Evolutionary conservation across 805 yeast species (phyloP).

Genomic region (Metschnikowia cubensis): DNA sequence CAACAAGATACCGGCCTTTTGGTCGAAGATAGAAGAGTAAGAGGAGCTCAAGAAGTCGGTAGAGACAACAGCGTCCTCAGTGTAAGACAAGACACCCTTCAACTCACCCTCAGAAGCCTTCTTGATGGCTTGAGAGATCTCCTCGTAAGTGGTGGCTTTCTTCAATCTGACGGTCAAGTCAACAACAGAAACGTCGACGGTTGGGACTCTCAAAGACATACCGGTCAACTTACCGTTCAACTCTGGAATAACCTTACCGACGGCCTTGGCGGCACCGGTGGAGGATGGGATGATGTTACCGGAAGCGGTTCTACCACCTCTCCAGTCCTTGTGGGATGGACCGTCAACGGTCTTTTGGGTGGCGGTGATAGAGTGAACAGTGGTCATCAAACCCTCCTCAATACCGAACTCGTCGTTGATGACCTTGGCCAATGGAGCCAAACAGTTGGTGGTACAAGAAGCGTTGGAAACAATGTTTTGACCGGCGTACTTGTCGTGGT

Average conservation of each 20-base stretch:
- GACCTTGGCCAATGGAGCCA: constrained; percentile 92
- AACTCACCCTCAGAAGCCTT: constrained; percentile 72
- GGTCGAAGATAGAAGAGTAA: constrained; percentile 86
- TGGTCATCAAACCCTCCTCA: constrained; percentile 92
- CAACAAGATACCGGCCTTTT: constrained; percentile 84
- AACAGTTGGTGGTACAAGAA: constrained; percentile 93
- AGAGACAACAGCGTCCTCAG: constrained; percentile 89
- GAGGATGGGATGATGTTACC: constrained; percentile 94
- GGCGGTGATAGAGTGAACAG: constrained; percentile 94
- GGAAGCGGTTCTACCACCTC: constrained; percentile 97
- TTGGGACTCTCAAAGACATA: constrained; percentile 91
- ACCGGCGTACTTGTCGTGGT: constrained; percentile 73
- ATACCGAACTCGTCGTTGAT: constrained; percentile 82
- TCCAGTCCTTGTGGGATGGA: constrained; percentile 97
- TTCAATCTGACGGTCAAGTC: constrained; percentile 83
- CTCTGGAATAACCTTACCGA: constrained; percentile 89
- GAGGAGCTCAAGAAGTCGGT: constrained; percentile 81
- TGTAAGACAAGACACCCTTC: constrained; percentile 84
- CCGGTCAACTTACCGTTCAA: constrained; percentile 93
- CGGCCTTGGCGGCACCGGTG: constrained; percentile 98
- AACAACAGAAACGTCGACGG: constrained; percentile 89
- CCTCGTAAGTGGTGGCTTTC: constrained; percentile 76
- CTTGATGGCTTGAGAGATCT: constrained; percentile 73
- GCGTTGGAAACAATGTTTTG: constrained; percentile 82
- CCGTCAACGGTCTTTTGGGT: constrained; percentile 96